These are phyloP conservation scores for Candida tropicalis DNA, from an alignment of 1,139 yeast genomes.

Conservation along the genomic window DNA sequence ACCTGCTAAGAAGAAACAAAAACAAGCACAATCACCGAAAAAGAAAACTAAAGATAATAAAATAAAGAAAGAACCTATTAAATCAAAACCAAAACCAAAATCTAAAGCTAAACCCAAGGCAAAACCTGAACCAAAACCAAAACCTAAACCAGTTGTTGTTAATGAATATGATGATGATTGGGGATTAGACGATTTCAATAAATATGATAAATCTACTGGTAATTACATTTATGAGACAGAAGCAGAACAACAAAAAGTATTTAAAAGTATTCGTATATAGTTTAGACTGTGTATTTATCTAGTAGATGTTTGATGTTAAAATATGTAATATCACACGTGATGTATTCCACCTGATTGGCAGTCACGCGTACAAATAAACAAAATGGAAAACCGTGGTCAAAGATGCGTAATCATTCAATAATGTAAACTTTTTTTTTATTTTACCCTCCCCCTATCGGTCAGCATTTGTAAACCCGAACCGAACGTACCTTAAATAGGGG, in stretches of 20 bases:
- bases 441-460: no score
- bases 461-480: no score
- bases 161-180: conserved; percentile 46
- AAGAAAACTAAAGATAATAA: neutral
- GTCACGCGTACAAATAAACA: no score
- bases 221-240: conserved; percentile 40
- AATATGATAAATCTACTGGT: conserved; percentile 28
- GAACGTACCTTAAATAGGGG: no score
- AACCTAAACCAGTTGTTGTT: neutral
- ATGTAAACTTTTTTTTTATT: no score
- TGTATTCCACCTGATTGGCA: no score
- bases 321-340: no score
- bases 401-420: no score
- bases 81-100: conserved; percentile 1
- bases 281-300: no score
- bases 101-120: neutral
- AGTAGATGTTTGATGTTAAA: no score
- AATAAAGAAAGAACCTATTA: neutral
- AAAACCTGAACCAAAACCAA: neutral
- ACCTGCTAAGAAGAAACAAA: conserved; percentile 24
- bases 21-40: conserved; percentile 2
- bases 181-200: conserved; percentile 41
- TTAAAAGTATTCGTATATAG: conserved; percentile 31
- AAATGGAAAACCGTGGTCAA: no score
- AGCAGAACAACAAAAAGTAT: conserved; percentile 31